Base-by-base conservation (phyloP, 2,329 filamentous ascomycete genomes). In the Fusarium sambucinum region DNA sequence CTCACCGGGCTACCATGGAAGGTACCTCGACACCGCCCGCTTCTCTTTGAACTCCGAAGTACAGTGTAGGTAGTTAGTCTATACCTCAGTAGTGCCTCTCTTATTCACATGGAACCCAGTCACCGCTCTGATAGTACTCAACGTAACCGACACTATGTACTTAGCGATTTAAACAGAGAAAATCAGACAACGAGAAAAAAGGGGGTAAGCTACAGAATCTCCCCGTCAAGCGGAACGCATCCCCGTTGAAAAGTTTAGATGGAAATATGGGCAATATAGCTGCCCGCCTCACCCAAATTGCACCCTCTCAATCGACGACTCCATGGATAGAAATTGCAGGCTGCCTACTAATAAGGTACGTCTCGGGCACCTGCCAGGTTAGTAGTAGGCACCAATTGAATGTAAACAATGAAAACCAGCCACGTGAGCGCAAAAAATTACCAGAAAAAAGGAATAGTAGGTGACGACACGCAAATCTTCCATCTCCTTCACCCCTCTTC, bases 401-500 rank as follows among this genome's bases (percentile, higher is more conserved):
- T 69, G 65, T 54, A 60, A 62, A 58, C 46, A 42, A 38, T 29
- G 38, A 46, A 54, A 48, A 51, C 19, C 19, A 68, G 59, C 67
- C 67, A 70, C 67, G 67, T 70, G 67, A 70, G 63, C 52, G 51
- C 38, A 41, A 38, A 5, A 37, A 51, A 30, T 29, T 25, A 48
- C 23, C 23, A 27, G 8, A 27, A 9, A 40, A 61, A 35, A 14
- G 35, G 35, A 35, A 35, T 33, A 33, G 32, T 35, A 63, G 50
- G 63, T 64, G 67, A 68, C 55, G 59, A 68, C 63, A 65, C 35
- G 23, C 33, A 46, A 45, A 66, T 27, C 47, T 70, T 70, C 67
- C 55, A 70, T 70, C 30, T 29, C 44, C 21, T 70, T 70, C 67
- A 70, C 67, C 67, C 67, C 67, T 70, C 67, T 70, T 70, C 67